Base-by-base conservation (phyloP, 2,329 filamentous ascomycete species). In the Alternaria sp. region DNA sequence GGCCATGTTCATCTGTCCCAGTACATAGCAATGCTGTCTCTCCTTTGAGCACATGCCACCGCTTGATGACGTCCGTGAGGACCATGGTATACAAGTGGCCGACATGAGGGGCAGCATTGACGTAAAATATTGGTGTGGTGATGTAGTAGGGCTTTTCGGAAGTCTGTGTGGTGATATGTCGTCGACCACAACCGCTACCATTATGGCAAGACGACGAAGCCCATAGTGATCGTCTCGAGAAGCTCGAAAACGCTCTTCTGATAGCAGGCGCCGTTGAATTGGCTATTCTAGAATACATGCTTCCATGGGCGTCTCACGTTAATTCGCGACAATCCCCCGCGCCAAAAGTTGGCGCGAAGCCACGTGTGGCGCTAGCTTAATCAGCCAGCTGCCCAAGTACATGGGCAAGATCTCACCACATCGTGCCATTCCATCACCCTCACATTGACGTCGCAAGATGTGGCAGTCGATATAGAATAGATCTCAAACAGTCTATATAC, bases 91-190 rank as follows among this genome's bases (percentile, higher is more conserved):
- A 98, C 62, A 99, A 85, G 80, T 99, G 95, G 45, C 95, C 95
- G 65, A 98, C 88, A 82, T 99, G 95, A 52, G 95, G 95, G 46
- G 92, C 93, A 57, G 94, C 92, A 86, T 99, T 99, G 82, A 99
- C 95, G 80, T 99, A 99, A 83, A 98, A 99, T 60, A 99, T 99
- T 3, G 95, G 95, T 9, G 93, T 96, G 5, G 95, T 98, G 73
- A 97, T 85, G 83, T 98, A 99, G 83, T 90, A 97, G 9, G 94
- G 93, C 82, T 98, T 98, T 62, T 66, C 57, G 9, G 64, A 22
- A 16, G 67, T 34, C 56, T 70, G 65, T 12, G 70, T 67, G 45
- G 72, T 66, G 30, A 66, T 50, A 46, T 60, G 63, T 32, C 66
- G 71, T 28, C 64, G 70, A 51, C 48, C 63, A 49, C 54, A 64